Percentiles rank a stretch among this genome's conserved stretches.
phyloP scores from a whole-genome alignment of 768 basidiomycete genomes.

The Lenzites betulinus region DNA sequence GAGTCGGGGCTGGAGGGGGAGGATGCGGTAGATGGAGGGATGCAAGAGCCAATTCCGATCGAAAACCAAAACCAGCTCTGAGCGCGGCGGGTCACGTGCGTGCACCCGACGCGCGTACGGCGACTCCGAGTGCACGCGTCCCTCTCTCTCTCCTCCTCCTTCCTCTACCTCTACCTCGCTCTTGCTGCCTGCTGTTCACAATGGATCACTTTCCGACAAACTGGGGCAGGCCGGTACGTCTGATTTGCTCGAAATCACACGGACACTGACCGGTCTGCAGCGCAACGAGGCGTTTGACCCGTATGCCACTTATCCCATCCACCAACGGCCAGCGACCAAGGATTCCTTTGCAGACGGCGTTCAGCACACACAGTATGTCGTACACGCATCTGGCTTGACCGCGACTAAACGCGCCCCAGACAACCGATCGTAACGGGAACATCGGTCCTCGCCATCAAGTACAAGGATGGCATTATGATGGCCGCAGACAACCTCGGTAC shows the following conservation, averaged over 20 bases:
- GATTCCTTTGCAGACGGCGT: conserved; percentile 67
- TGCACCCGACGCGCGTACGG: conserved; percentile 16
- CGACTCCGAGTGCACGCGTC: neutral
- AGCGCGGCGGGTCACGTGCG: conserved; percentile 14
- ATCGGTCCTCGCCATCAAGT: conserved; percentile 92
- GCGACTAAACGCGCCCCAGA: conserved; percentile 40
- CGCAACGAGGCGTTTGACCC: conserved; percentile 75
- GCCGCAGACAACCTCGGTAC: conserved; percentile 96
- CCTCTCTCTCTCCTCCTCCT: neutral
- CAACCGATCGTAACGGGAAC: conserved; percentile 97
- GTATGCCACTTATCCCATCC: conserved; percentile 76
- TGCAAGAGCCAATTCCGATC: neutral
- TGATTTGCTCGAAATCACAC: neutral
- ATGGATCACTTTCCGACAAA: conserved; percentile 88
- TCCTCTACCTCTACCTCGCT: neutral
- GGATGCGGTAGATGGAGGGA: neutral
- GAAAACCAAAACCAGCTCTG: conserved; percentile 11
- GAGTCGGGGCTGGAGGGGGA: neutral
- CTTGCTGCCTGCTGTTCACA: neutral
- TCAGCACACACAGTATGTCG: conserved; percentile 76
- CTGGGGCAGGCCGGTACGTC: conserved; percentile 77
- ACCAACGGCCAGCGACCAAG: conserved; percentile 49
- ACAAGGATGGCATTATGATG: conserved; percentile 97
- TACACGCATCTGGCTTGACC: neutral
- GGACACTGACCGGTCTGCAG: conserved; percentile 36